phyloP scores from a whole-genome alignment of 2,329 filamentous ascomycete species.

The Helotiales sp. region DNA sequence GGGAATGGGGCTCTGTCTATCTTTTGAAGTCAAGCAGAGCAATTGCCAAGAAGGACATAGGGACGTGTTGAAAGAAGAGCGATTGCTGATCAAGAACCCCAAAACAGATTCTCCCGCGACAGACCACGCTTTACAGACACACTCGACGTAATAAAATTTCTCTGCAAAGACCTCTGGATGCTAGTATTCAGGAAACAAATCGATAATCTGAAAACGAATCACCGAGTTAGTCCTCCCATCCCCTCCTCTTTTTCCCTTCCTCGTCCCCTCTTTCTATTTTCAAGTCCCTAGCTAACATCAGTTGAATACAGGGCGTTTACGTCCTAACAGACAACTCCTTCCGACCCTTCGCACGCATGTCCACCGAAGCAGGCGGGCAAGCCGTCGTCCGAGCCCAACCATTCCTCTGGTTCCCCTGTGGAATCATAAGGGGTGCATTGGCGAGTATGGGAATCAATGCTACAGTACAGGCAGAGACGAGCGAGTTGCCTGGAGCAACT shows the following conservation, averaged over 20 bases:
- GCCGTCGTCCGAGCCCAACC: conserved; percentile 78
- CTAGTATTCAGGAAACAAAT: conserved; percentile 96
- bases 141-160: conserved; percentile 95
- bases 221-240: conserved; percentile 66
- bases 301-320: conserved; percentile 74
- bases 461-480: conserved; percentile 88
- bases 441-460: conserved; percentile 90
- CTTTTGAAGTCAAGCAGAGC: no score
- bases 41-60: neutral
- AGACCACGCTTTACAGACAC: conserved; percentile 89
- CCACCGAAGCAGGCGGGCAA: conserved; percentile 75
- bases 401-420: conserved; percentile 94
- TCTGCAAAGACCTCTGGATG: conserved; percentile 98
- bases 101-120: conserved; percentile 74
- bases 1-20: no score
- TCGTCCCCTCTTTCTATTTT: neutral
- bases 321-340: conserved; percentile 94
- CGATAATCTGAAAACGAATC: conserved; percentile 98
- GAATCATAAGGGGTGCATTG: conserved; percentile 88
- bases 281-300: neutral
- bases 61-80: neutral
- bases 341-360: conserved; percentile 88
- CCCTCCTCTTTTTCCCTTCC: neutral
- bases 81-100: neutral
- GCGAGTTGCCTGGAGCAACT: conserved; percentile 82